Percentiles rank a stretch among this genome's conserved stretches.
Evolutionary conservation across 2,329 filamentous ascomycete genomes (phyloP).

Genomic region (Claviceps sp.): DNA sequence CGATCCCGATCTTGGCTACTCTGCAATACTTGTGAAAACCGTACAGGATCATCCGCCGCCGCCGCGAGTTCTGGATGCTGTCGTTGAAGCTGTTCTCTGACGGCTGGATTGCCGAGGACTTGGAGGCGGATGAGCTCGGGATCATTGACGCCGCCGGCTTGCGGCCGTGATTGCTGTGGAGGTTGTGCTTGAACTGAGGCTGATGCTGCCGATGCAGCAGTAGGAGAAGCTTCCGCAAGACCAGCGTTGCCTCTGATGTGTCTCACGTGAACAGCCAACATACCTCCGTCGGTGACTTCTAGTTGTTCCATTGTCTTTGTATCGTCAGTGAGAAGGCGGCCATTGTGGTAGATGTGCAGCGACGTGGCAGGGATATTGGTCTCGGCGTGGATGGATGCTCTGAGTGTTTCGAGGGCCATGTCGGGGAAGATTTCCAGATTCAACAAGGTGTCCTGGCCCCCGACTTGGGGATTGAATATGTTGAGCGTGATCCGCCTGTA

Average conservation of each 20-base stretch:
- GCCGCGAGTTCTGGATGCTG: constrained; percentile 65
- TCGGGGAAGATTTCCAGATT: constrained; percentile 70
- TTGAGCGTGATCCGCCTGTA: constrained; percentile 75
- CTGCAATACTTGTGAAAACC: constrained; percentile 61
- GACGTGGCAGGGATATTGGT: constrained; percentile 55
- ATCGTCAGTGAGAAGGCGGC: constrained; percentile 63
- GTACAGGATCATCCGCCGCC: constrained; percentile 59
- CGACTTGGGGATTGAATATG: constrained; percentile 60
- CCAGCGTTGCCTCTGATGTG: constrained; percentile 37
- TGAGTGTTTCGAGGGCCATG: constrained; percentile 74
- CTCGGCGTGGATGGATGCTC: constrained; percentile 79
- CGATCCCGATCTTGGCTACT: constrained; percentile 57
- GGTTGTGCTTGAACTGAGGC: constrained; percentile 17
- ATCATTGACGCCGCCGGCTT: constrained; percentile 37
- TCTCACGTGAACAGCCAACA: constrained; percentile 75
- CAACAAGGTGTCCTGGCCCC: constrained; percentile 59
- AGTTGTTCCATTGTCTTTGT: constrained; percentile 69
- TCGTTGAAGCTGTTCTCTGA: constrained; percentile 56
- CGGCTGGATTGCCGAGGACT: constrained; percentile 62
- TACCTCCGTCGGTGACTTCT: constrained; percentile 74
- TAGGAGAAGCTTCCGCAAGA: constrained; percentile 5
- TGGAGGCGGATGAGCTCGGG: constrained; percentile 73
- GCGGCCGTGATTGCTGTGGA: constrained; percentile 20
- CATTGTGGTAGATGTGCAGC: constrained; percentile 86
- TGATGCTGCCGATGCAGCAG: constrained; percentile 21